A percentile compares a stretch with the other conserved stretches of the same genome.
Evolutionary conservation across 306 rosid genomes (phyloP).

Genomic region (Crotalaria pallida): DNA sequence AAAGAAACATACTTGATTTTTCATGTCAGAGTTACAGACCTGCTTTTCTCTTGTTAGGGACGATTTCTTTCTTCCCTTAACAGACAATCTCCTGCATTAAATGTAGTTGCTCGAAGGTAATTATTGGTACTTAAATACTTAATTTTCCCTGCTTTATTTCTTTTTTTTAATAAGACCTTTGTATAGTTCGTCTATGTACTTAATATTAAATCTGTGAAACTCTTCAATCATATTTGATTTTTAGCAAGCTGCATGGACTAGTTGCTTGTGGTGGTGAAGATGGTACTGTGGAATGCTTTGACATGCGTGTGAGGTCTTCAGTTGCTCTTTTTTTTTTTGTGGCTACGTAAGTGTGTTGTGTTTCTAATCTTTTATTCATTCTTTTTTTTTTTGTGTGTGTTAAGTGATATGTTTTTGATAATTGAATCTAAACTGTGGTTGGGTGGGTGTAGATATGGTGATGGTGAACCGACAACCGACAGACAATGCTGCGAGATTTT

Average conservation of each 20-base stretch:
- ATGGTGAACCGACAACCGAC: too few species aligned
- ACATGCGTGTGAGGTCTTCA: conserved; percentile 72
- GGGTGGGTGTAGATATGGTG: too few species aligned
- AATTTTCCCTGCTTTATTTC: conserved; percentile 21
- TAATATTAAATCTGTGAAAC: conserved; percentile 14
- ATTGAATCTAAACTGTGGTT: too few species aligned
- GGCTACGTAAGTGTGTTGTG: too few species aligned
- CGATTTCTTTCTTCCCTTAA: conserved; percentile 73
- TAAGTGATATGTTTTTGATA: too few species aligned
- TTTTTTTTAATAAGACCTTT: conserved; percentile 16
- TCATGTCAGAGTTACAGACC: not conserved
- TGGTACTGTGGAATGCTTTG: conserved; percentile 94
- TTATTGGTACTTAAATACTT: conserved; percentile 17
- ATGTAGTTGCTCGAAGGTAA: conserved; percentile 87
- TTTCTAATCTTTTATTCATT: too few species aligned
- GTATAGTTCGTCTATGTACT: not conserved
- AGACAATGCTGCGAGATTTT: too few species aligned
- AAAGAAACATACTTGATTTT: not conserved
- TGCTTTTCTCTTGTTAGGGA: conserved; percentile 53
- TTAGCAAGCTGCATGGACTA: conserved; percentile 83
- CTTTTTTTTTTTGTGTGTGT: too few species aligned
- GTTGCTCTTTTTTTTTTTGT: too few species aligned
- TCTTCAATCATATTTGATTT: conserved; percentile 27
- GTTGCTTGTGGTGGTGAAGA: conserved; percentile 98
- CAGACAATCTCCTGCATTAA: conserved; percentile 81